Evolutionary conservation across 495 filamentous ascomycete genomes (phyloP).

Genomic region (Delitschia confertaspora): DNA sequence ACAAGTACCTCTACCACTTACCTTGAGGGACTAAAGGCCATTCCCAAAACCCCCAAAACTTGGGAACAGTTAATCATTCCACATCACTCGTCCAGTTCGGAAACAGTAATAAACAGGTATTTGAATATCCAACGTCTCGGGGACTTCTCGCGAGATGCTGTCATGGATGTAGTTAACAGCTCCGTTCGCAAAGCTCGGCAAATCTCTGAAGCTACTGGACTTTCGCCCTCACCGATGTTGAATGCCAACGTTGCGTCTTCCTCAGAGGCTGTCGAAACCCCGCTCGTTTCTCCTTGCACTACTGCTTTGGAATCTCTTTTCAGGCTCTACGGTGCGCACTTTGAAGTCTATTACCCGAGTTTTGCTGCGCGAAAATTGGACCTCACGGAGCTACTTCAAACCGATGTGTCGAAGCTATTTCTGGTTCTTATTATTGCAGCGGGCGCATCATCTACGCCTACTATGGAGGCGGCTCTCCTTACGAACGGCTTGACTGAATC

Average conservation of each 20-base stretch:
- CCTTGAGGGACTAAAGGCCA: slow-evolving; percentile 9
- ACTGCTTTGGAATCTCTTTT: slow-evolving; percentile 13
- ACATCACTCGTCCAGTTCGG: background rate
- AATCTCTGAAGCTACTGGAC: slow-evolving; percentile 7
- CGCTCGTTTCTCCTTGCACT: slow-evolving; percentile 6
- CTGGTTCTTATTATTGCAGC: slow-evolving; percentile 22
- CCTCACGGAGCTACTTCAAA: slow-evolving; percentile 7
- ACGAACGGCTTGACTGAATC: slow-evolving; percentile 21
- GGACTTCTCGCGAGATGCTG: slow-evolving; percentile 1
- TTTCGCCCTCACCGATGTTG: slow-evolving; percentile 4
- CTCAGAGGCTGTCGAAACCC: slow-evolving; percentile 2
- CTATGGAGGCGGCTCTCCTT: slow-evolving; percentile 9
- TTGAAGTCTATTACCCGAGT: slow-evolving; percentile 17
- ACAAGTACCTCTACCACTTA: slow-evolving; percentile 3
- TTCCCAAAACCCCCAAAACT: background rate
- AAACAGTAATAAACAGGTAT: background rate
- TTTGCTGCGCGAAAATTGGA: slow-evolving; percentile 3
- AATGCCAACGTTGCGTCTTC: background rate
- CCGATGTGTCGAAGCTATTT: slow-evolving; percentile 12
- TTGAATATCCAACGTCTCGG: background rate
- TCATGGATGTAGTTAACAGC: slow-evolving; percentile 11
- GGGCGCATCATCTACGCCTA: slow-evolving; percentile 15
- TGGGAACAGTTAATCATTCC: background rate
- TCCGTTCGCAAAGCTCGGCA: slow-evolving; percentile 7
- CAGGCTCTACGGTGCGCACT: slow-evolving; percentile 11